Conservation (phyloP, 768 basidiomycete genomes). For the Sporobolomyces phaffii region DNA sequence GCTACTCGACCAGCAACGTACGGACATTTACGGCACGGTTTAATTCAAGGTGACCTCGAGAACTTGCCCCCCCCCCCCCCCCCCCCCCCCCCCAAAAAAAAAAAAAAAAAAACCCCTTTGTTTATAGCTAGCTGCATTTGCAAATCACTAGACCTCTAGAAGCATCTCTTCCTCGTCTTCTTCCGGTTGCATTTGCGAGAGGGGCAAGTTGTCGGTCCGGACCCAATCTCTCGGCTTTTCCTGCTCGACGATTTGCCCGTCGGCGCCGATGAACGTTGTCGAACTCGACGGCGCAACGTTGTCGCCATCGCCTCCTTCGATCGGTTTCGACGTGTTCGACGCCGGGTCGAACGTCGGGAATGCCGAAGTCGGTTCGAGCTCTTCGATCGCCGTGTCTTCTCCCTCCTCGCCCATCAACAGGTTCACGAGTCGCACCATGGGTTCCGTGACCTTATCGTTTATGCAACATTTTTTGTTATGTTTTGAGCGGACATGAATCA, state of each 20-base stretch:
- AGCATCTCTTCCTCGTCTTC: constrained; percentile 69
- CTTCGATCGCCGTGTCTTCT: constrained; percentile 47
- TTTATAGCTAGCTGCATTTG: too few relatives aligned
- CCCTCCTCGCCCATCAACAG: constrained; percentile 76
- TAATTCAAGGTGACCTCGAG: too few relatives aligned
- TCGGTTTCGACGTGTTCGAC: constrained; percentile 9
- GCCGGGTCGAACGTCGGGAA: constrained; percentile 3
- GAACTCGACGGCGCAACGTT: constrained; percentile 3
- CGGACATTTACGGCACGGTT: constrained; percentile 26
- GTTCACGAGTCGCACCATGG: constrained; percentile 79
- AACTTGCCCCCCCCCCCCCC: too few relatives aligned
- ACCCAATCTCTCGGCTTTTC: constrained; percentile 8
- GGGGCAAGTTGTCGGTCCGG: not conserved
- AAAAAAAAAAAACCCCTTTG: too few relatives aligned
- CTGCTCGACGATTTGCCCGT: constrained; percentile 36
- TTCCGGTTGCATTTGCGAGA: constrained; percentile 42
- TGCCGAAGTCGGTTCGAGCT: constrained; percentile 26
- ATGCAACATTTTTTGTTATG: too few relatives aligned
- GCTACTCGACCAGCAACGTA: constrained; percentile 35
- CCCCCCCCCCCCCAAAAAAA: too few relatives aligned
- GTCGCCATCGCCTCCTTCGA: constrained; percentile 40
- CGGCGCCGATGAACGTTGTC: constrained; percentile 23
- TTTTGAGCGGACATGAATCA: too few relatives aligned
- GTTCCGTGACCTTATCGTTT: constrained; percentile 81
- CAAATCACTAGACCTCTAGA: constrained; percentile 70